Evolutionary conservation across 2,329 filamentous ascomycete species (phyloP).

Genomic region (Phialocephala subalpina): DNA sequence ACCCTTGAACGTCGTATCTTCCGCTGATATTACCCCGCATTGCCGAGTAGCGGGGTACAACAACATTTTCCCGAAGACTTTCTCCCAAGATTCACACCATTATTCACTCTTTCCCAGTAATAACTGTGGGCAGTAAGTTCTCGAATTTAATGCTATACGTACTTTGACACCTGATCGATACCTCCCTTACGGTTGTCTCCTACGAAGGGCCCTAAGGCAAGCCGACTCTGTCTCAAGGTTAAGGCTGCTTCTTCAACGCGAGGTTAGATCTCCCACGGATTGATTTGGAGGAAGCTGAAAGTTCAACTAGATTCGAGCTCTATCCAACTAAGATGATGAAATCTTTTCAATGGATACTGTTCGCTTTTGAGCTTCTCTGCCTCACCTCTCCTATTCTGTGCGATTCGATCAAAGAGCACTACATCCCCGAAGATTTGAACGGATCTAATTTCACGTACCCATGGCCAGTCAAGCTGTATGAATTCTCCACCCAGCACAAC

Average conservation of each 20-base stretch:
- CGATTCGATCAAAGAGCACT: conserved; percentile 8
- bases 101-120: too few relatives aligned
- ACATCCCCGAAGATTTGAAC: conserved; percentile 17
- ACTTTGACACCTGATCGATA: too few relatives aligned
- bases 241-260: too few relatives aligned
- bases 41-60: background rate
- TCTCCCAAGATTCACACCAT: too few relatives aligned
- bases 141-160: too few relatives aligned
- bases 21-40: background rate
- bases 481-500: conserved; percentile 55
- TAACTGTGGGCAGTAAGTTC: too few relatives aligned
- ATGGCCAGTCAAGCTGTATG: conserved; percentile 57
- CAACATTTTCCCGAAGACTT: background rate
- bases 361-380: conserved; percentile 2
- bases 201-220: too few relatives aligned
- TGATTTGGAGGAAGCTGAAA: too few relatives aligned
- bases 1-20: background rate
- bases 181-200: too few relatives aligned
- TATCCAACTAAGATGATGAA: conserved; percentile 6
- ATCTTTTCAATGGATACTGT: background rate
- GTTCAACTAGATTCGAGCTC: background rate
- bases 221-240: too few relatives aligned
- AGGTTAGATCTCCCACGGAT: too few relatives aligned
- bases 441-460: conserved; percentile 55
- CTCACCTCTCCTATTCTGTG: background rate